phyloP scores from a whole-genome alignment of 2,329 filamentous ascomycete genomes.

The Arthrobotrys iridis region DNA sequence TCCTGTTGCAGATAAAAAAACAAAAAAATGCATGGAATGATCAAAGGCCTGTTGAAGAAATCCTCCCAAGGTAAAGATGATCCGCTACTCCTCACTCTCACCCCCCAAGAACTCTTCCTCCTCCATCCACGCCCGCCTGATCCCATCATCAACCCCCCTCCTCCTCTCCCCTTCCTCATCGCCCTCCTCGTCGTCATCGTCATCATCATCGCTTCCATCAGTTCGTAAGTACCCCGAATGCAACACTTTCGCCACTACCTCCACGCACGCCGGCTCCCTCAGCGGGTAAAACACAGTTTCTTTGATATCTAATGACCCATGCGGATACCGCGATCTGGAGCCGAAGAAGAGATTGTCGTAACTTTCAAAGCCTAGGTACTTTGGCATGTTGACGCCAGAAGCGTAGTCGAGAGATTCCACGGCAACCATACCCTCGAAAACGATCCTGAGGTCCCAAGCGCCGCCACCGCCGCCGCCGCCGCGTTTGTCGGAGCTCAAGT shows the following conservation, averaged over 20 bases:
- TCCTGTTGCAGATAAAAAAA: constrained; percentile 10
- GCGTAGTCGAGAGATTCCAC: constrained; percentile 47
- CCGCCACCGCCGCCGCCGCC: constrained; percentile 26
- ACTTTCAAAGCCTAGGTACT: constrained; percentile 50
- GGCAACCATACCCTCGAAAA: constrained; percentile 52
- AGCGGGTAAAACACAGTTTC: constrained; percentile 52
- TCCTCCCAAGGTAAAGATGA: not conserved
- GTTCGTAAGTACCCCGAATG: constrained; percentile 40
- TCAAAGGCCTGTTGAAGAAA: not conserved
- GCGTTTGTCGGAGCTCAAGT: constrained; percentile 6
- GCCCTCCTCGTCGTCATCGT: constrained; percentile 47
- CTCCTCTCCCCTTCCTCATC: constrained; percentile 25
- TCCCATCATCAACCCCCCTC: constrained; percentile 45
- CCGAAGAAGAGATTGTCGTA: constrained; percentile 52
- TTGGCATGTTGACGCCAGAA: constrained; percentile 37
- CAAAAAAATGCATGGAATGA: not conserved
- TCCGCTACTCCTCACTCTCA: constrained; percentile 27
- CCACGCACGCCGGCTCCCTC: constrained; percentile 42
- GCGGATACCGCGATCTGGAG: constrained; percentile 39
- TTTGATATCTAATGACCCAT: constrained; percentile 49
- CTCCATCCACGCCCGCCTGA: constrained; percentile 47
- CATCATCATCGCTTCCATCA: constrained; percentile 43
- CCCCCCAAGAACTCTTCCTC: constrained; percentile 45
- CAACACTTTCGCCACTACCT: constrained; percentile 48
- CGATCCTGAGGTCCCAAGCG: constrained; percentile 41